Conservation (phyloP, 192 early-diverging fungal genomes). For the Pilobolus umbonatus region DNA sequence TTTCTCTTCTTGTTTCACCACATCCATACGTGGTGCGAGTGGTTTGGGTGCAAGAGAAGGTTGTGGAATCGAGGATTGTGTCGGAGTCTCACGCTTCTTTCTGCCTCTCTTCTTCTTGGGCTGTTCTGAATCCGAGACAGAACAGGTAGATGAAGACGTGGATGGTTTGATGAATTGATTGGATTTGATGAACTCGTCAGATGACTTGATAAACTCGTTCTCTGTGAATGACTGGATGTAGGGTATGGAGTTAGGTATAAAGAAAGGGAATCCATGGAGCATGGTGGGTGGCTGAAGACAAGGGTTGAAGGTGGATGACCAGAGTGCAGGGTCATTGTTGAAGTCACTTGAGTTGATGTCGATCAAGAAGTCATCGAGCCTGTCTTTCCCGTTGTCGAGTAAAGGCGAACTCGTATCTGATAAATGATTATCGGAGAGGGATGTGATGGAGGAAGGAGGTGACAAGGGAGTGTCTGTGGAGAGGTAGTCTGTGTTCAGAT, state of each 20-base stretch:
- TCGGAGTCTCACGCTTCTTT: conserved; percentile 18
- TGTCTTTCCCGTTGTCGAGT: no score
- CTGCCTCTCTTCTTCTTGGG: conserved; percentile 30
- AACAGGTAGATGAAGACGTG: conserved; percentile 7
- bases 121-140: conserved; percentile 22
- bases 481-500: conserved; percentile 28
- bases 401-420: neutral
- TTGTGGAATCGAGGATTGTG: neutral
- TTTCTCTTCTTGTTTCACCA: conserved; percentile 4
- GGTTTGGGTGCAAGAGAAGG: conserved; percentile 31
- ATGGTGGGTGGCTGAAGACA: neutral
- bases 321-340: neutral
- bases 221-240: neutral
- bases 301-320: neutral
- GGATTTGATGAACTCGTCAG: no score
- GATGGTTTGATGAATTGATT: neutral
- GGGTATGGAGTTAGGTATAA: neutral
- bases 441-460: neutral
- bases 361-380: neutral
- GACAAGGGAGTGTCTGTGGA: neutral
- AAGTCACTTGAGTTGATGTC: neutral
- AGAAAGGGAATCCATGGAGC: neutral
- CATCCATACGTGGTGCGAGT: conserved; percentile 28
- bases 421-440: no score
- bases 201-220: neutral